Evolutionary conservation across 805 yeast genomes (phyloP), one percentile per base, ranked within the genome.

Genomic region (Saccharomyces eubayanus): DNA sequence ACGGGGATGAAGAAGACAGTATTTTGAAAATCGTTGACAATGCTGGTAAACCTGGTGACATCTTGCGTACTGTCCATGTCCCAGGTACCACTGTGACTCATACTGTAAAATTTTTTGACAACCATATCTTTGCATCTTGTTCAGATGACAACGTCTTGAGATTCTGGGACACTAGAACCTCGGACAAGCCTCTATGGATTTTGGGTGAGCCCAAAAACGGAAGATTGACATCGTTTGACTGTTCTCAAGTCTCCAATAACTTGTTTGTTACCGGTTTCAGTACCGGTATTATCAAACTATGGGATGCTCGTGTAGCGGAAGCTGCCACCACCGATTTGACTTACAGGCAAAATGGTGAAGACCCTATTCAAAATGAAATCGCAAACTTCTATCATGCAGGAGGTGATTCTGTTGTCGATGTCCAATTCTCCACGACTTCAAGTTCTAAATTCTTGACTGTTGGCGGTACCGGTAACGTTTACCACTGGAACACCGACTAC

Each of bases 401-500:
- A 29, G 67, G 61, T 14, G 69, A 65, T 45, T 56, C 66, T 14
- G 67, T 63, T 14, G 65, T 58, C 2, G 67, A 65, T 48, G 59
- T 65, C 11, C 62, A 61, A 52, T 63, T 64, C 50, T 62, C 63
- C 1, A 51, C 57, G 43, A 59, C 63, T 16, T 54, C 62, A 10
- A 62, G 67, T 12, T 57, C 63, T 3, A 63, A 62, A 43, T 57
- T 65, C 36, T 47, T 64, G 30, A 59, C 67, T 16, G 68, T 65
- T 14, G 68, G 69, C 27, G 62, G 61, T 6, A 52, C 61, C 20
- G 69, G 69, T 30, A 63, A 61, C 49, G 60, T 64, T 14, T 64
- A 65, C 55, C 68, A 64, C 21, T 65, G 69, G 69, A 64, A 63
- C 48, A 50, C 64, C 28, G 76, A 72, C 55, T 72, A 61, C 36